phyloP scores from a whole-genome alignment of 176 grass and related monocot species.

The Ensete glaucum region DNA sequence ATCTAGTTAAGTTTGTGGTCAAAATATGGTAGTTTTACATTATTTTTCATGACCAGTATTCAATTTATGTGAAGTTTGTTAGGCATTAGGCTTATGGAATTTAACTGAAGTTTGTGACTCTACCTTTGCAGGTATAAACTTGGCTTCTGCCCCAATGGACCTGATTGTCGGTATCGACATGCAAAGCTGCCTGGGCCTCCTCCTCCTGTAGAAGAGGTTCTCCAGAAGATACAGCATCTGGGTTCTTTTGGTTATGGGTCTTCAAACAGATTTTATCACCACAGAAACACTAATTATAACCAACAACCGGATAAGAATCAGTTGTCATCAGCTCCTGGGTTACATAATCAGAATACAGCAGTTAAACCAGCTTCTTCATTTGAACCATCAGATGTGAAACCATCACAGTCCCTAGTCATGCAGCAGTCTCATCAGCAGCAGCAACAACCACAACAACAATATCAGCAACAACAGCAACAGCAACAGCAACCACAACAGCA shows the following conservation, averaged over 20 bases:
- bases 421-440: conserved; percentile 1
- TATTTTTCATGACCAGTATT: not conserved
- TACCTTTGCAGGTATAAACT: conserved; percentile 73
- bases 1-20: not conserved
- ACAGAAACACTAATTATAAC: conserved; percentile 60
- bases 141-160: conserved; percentile 94
- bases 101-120: not conserved
- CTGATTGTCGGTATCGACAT: conserved; percentile 83
- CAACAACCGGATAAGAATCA: conserved; percentile 58
- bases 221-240: conserved; percentile 73
- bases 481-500: conserved; percentile 28
- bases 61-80: not conserved
- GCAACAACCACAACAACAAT: conserved; percentile 17
- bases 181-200: conserved; percentile 47
- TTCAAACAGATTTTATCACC: conserved; percentile 40
- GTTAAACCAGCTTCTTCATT: conserved; percentile 32
- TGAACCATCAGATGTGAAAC: conserved; percentile 41
- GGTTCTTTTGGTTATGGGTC: conserved; percentile 36
- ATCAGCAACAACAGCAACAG: conserved; percentile 20
- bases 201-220: conserved; percentile 72
- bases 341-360: conserved; percentile 40
- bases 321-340: conserved; percentile 36
- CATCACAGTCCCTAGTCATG: conserved; percentile 18
- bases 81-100: not conserved
- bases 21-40: not conserved